A percentile compares a stretch with the other conserved stretches of the same genome.
Conservation (phyloP, 805 yeast genomes). For the Cyberlindnera subsufficiens region DNA sequence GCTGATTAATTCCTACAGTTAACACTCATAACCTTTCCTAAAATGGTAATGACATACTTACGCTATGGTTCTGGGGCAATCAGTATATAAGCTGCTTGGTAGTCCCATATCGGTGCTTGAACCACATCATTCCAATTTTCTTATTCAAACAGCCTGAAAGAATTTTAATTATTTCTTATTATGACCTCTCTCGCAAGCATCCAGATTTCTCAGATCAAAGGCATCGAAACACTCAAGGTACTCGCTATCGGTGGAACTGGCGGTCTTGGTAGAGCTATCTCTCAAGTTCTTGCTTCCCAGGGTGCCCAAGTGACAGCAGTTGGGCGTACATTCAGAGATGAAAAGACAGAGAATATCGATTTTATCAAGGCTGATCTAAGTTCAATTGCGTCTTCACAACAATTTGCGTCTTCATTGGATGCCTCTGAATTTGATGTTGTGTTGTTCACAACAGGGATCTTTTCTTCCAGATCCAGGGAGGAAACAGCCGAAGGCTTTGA, state of each 20-base stretch:
- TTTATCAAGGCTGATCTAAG: conserved; percentile 31
- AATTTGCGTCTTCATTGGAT: conserved; percentile 21
- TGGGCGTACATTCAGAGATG: conserved; percentile 30
- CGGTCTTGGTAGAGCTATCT: conserved; percentile 34
- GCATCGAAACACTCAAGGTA: conserved; percentile 1
- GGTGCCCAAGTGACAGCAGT: conserved; percentile 32
- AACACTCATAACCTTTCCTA: no score
- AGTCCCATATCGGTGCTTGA: no score
- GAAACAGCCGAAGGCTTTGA: conserved; percentile 34
- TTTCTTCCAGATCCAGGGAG: conserved; percentile 27
- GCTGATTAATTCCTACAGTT: no score
- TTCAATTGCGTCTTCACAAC: conserved; percentile 21
- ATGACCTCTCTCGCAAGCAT: background rate
- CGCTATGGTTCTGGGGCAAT: no score
- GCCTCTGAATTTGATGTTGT: conserved; percentile 22
- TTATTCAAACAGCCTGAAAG: no score
- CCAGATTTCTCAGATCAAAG: background rate
- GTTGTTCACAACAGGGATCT: conserved; percentile 36
- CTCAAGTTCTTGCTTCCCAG: conserved; percentile 17
- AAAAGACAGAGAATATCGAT: conserved; percentile 18
- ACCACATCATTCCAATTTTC: no score
- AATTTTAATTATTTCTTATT: no score
- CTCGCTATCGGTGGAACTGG: conserved; percentile 36
- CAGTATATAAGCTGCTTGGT: no score
- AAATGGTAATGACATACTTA: no score